Conservation (phyloP, 1,284 basidiomycete species). For the Phellopilus nigrolimitatus region DNA sequence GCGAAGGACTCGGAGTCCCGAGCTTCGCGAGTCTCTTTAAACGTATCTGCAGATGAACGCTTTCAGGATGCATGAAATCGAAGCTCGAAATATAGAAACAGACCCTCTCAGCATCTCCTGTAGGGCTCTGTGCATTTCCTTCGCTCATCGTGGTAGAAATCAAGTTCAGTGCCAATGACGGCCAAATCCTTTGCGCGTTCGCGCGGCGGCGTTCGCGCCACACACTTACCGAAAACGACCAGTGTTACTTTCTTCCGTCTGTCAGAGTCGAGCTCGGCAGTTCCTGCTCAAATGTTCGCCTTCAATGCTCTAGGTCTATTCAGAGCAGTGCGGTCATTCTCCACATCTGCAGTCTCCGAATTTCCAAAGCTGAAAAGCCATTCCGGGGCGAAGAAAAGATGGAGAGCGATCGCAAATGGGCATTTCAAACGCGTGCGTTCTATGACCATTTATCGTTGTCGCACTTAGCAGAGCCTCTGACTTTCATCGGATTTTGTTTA, state of each 20-base stretch:
- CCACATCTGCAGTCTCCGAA: conserved; percentile 38
- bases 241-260: not conserved
- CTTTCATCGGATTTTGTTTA: conserved; percentile 9
- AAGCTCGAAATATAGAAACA: conserved; percentile 25
- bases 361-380: conserved; percentile 74
- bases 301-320: conserved; percentile 1
- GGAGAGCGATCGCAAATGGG: conserved; percentile 63
- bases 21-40: conserved; percentile 82
- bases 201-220: not conserved
- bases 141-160: conserved; percentile 39
- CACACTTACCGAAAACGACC: not conserved
- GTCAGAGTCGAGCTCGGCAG: not conserved
- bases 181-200: not conserved
- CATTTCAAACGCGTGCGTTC: conserved; percentile 71
- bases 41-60: conserved; percentile 60
- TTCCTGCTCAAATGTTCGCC: conserved; percentile 5
- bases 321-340: conserved; percentile 33
- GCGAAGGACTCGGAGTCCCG: conserved; percentile 40
- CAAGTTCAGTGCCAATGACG: not conserved
- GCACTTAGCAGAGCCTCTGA: conserved; percentile 1
- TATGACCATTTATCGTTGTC: conserved; percentile 3
- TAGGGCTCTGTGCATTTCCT: conserved; percentile 38
- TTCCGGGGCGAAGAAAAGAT: conserved; percentile 77
- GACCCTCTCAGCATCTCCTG: conserved; percentile 75
- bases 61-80: conserved; percentile 8